Percentiles rank a stretch among this genome's conserved stretches.
phyloP scores from a whole-genome alignment of 139 green algal species.

The Gonium pectorale region DNA sequence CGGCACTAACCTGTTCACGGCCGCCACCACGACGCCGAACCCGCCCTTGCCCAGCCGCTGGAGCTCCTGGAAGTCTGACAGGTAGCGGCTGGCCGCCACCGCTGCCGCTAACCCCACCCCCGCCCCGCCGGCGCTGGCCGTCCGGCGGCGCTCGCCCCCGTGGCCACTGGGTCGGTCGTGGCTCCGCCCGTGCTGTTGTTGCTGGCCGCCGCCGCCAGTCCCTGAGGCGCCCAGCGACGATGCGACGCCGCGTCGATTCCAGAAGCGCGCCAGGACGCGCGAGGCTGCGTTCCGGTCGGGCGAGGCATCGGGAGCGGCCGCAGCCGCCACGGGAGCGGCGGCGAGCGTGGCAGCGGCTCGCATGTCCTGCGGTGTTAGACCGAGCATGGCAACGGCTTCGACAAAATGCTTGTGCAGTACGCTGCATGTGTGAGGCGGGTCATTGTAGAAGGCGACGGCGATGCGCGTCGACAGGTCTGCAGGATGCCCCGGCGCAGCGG shows the following conservation, averaged over 20 bases:
- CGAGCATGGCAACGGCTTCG: too few relatives aligned
- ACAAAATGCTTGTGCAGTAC: too few relatives aligned
- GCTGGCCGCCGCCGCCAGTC: background rate
- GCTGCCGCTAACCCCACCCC: slow-evolving; percentile 5
- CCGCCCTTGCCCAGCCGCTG: slow-evolving; percentile 83
- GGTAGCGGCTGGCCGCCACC: slow-evolving; percentile 53
- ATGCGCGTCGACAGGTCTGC: too few relatives aligned
- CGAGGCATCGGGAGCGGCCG: background rate
- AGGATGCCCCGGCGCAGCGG: too few relatives aligned
- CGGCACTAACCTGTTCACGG: slow-evolving; percentile 83
- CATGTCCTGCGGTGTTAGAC: slow-evolving; percentile 26
- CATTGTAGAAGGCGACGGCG: too few relatives aligned
- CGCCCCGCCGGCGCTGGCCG: background rate
- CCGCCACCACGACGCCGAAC: slow-evolving; percentile 90
- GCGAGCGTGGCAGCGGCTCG: too few relatives aligned
- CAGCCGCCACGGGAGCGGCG: background rate
- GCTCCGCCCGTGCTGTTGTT: slow-evolving; percentile 2
- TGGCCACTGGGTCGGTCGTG: background rate
- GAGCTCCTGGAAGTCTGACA: slow-evolving; percentile 83
- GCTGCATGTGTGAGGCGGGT: too few relatives aligned
- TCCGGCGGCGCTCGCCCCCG: background rate
- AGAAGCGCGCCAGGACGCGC: slow-evolving; percentile 8
- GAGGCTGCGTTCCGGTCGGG: background rate
- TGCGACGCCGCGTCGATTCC: background rate
- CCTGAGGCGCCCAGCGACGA: background rate